Percentiles rank a stretch among this genome's conserved stretches.
Conservation (phyloP, 495 filamentous ascomycete species). For the Geopyxis carbonaria region DNA sequence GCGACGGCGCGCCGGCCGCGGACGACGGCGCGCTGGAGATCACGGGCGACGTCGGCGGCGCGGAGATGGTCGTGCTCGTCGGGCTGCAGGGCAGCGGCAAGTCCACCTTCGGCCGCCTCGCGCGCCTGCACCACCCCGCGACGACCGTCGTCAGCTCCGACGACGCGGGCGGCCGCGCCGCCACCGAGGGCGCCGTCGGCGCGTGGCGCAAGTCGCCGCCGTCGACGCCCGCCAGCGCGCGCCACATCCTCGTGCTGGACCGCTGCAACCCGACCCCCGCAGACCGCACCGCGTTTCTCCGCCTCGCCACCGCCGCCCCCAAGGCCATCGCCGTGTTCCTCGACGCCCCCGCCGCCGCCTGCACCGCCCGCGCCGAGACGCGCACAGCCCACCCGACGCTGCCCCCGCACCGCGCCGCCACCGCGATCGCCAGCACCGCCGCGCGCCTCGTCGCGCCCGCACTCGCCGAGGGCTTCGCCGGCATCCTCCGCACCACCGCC, state of each 20-base stretch:
- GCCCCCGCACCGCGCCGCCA: conserved; percentile 6
- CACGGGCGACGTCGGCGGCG: background rate
- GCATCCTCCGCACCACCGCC: conserved; percentile 9
- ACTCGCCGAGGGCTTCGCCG: conserved; percentile 10
- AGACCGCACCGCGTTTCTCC: conserved; percentile 5
- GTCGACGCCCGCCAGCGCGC: too few species aligned
- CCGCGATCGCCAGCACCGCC: conserved; percentile 7
- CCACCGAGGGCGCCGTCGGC: conserved; percentile 8
- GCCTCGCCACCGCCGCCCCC: background rate
- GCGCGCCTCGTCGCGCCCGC: conserved; percentile 4
- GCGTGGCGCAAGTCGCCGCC: too few species aligned
- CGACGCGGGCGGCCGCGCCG: background rate
- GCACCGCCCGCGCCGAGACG: conserved; percentile 8
- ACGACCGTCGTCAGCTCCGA: conserved; percentile 7
- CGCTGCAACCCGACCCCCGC: conserved; percentile 10
- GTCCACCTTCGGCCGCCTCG: conserved; percentile 4
- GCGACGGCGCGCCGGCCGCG: background rate
- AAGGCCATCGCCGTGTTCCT: conserved; percentile 9
- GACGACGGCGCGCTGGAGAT: conserved; percentile 5
- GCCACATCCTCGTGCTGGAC: conserved; percentile 7
- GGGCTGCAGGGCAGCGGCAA: conserved; percentile 12
- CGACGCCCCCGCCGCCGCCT: conserved; percentile 5
- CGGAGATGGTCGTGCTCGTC: conserved; percentile 11
- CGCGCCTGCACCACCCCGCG: conserved; percentile 4
- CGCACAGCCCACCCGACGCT: conserved; percentile 7